Percentiles rank a stretch among this genome's conserved stretches.
phyloP scores from a whole-genome alignment of 139 green algal species.

The Klebsormidium nitens region DNA sequence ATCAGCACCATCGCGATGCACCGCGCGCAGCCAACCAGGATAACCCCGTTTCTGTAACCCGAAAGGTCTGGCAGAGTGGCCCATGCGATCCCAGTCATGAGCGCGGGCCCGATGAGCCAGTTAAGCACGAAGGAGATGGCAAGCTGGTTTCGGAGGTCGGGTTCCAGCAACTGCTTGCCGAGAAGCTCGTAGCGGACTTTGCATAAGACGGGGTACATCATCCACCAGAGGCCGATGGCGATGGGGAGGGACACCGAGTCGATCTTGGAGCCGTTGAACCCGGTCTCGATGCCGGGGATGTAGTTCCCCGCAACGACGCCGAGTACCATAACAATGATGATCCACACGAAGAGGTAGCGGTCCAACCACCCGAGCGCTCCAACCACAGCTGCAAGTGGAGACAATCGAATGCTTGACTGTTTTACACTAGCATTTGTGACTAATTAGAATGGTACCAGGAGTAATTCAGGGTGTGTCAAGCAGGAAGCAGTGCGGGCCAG shows the following conservation, averaged over 20 bases:
- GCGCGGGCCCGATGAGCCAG: conserved; percentile 48
- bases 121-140: conserved; percentile 40
- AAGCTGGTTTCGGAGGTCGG: conserved; percentile 26
- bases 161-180: conserved; percentile 19
- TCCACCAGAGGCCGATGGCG: conserved; percentile 50
- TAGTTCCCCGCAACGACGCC: too few relatives aligned
- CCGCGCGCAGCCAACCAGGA: conserved; percentile 49
- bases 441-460: too few relatives aligned
- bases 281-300: conserved; percentile 1
- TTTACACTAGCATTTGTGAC: too few relatives aligned
- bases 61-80: conserved; percentile 45
- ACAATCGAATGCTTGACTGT: too few relatives aligned
- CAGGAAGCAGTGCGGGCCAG: too few relatives aligned
- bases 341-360: conserved; percentile 47
- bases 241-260: conserved; percentile 45
- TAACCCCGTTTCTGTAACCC: conserved; percentile 44
- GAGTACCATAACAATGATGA: conserved; percentile 44
- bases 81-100: conserved; percentile 53
- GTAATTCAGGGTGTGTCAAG: too few relatives aligned
- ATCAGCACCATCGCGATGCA: conserved; percentile 60
- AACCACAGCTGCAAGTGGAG: too few relatives aligned
- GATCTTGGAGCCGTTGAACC: conserved; percentile 23
- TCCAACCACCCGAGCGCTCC: too few relatives aligned
- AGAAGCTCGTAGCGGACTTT: conserved; percentile 49
- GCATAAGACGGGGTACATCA: conserved; percentile 52